phyloP scores from a whole-genome alignment of 1,284 basidiomycete species.

The Rhodotorula mucilaginosa region DNA sequence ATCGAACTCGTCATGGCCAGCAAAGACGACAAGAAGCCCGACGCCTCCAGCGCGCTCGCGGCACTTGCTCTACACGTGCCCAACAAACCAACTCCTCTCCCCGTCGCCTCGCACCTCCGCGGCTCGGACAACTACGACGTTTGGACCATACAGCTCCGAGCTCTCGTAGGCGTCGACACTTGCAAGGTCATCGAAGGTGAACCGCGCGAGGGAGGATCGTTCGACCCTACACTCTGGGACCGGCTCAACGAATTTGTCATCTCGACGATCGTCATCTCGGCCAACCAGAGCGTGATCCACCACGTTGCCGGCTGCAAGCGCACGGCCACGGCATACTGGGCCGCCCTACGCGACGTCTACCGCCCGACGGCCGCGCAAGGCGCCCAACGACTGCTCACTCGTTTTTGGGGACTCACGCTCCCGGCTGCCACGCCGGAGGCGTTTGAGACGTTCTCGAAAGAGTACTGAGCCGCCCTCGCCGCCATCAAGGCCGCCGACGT shows the following conservation, averaged over 20 bases:
- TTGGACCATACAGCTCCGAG: slow-evolving; percentile 4
- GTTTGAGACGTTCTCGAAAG: not conserved
- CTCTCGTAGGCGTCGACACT: not conserved
- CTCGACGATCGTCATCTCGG: slow-evolving; percentile 1
- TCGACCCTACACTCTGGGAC: no score
- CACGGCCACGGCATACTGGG: not conserved
- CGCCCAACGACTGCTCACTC: not conserved
- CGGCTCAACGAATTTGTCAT: no score
- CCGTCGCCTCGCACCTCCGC: slow-evolving; percentile 5
- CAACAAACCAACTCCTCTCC: not conserved
- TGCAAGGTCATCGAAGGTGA: not conserved
- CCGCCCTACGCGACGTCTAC: not conserved
- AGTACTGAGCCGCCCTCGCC: not conserved
- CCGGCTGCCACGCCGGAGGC: not conserved
- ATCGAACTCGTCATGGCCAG: no score
- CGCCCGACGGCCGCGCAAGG: not conserved
- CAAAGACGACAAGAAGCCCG: no score
- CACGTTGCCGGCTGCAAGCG: not conserved
- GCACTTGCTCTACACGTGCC: no score
- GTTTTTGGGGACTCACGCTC: slow-evolving; percentile 3
- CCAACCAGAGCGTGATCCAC: not conserved
- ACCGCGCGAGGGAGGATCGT: not conserved
- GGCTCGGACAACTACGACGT: slow-evolving; percentile 3
- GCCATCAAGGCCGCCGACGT: not conserved
- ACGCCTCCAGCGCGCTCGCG: no score